Percentiles rank a stretch among this genome's conserved stretches.
These are phyloP conservation scores for Basidiobolus meristosporus DNA, from an alignment of 371 early-diverging fungal species.

Conservation along the genomic window DNA sequence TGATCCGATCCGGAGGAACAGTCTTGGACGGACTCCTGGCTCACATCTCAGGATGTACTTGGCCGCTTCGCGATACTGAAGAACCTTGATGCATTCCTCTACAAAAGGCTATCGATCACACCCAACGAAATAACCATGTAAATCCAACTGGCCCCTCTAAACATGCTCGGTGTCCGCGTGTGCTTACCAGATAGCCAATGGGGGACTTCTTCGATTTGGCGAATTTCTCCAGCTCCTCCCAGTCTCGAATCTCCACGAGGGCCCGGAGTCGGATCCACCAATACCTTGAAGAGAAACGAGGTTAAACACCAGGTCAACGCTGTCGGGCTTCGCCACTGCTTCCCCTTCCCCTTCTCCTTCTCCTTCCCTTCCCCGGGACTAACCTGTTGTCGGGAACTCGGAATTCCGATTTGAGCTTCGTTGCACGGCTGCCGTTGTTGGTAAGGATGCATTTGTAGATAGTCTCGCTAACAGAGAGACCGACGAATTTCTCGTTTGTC, in stretches of 20 bases:
- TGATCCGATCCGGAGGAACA: conserved; percentile 56
- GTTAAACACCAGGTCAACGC: neutral
- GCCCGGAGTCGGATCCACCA: conserved; percentile 77
- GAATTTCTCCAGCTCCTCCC: conserved; percentile 71
- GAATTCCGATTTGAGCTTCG: conserved; percentile 62
- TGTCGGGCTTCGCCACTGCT: neutral
- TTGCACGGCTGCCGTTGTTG: conserved; percentile 49
- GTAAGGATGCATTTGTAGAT: conserved; percentile 55
- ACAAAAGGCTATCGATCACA: conserved; percentile 81
- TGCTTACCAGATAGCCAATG: conserved; percentile 47
- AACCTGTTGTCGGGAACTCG: conserved; percentile 74
- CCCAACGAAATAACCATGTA: neutral
- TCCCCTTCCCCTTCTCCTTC: neutral
- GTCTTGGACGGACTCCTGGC: conserved; percentile 30
- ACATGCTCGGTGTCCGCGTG: neutral
- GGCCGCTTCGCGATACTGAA: conserved; percentile 56
- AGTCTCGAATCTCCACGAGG: conserved; percentile 64
- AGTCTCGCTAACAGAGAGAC: conserved; percentile 68
- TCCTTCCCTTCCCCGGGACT: neutral
- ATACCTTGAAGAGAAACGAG: conserved; percentile 15
- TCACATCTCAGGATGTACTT: conserved; percentile 65
- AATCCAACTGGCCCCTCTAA: too few relatives aligned
- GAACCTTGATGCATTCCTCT: conserved; percentile 56
- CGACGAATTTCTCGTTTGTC: conserved; percentile 34
- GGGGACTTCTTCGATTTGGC: conserved; percentile 63